These are phyloP conservation scores for Trichosporon sp. DNA, from an alignment of 1,284 basidiomycete species.

Conservation along the genomic window DNA sequence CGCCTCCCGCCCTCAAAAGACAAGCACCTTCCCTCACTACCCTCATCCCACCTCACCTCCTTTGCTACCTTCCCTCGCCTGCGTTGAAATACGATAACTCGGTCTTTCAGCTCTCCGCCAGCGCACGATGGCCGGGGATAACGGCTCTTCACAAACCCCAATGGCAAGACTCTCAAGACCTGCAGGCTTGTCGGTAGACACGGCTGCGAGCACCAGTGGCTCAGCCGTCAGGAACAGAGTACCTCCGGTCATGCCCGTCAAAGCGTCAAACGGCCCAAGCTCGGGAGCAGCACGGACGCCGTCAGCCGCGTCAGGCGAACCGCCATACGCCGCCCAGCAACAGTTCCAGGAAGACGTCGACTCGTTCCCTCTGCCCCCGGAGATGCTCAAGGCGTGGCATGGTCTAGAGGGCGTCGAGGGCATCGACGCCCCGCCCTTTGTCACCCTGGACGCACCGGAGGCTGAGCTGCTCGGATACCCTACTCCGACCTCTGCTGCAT, in stretches of 20 bases:
- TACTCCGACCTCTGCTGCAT: not conserved
- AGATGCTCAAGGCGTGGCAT: slow-evolving; percentile 9
- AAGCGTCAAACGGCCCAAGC: not conserved
- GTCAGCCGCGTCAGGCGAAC: not conserved
- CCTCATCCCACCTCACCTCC: not conserved
- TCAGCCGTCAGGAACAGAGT: slow-evolving; percentile 10
- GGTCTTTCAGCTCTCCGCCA: not conserved
- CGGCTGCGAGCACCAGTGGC: not conserved
- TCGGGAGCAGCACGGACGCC: not conserved
- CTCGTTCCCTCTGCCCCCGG: slow-evolving; percentile 1
- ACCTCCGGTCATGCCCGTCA: not conserved
- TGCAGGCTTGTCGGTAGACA: not conserved
- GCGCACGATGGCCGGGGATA: not conserved
- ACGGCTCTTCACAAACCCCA: not conserved
- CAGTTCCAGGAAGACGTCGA: not conserved
- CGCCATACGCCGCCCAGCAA: not conserved
- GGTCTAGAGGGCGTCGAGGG: not conserved
- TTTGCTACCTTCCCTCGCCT: not conserved
- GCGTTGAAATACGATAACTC: not conserved
- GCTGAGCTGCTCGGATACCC: slow-evolving; percentile 10
- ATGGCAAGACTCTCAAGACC: not conserved
- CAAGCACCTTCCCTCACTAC: not conserved
- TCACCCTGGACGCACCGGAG: slow-evolving; percentile 15
- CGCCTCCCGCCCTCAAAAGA: not conserved
- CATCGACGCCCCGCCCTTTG: not conserved